phyloP scores from a whole-genome alignment of 352 stramenopile species.

The Pythium sp. region DNA sequence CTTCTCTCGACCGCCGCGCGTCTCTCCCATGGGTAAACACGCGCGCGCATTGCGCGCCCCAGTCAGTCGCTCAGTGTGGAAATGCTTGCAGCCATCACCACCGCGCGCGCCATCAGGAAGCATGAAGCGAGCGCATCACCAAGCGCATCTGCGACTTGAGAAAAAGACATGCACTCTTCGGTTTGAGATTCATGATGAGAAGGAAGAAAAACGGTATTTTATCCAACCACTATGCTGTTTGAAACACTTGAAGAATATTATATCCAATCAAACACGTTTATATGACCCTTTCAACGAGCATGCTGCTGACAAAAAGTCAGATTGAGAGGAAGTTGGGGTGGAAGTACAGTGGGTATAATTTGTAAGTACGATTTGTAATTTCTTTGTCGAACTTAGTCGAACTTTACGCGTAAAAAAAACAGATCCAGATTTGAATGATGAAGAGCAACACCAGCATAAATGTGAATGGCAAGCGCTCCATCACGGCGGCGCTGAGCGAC shows the following conservation, averaged over 20 bases:
- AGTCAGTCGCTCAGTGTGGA: too few species aligned
- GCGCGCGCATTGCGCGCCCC: neutral
- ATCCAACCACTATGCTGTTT: neutral
- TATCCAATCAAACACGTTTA: neutral
- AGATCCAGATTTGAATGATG: neutral
- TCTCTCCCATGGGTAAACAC: slow-evolving; percentile 1
- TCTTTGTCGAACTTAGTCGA: neutral
- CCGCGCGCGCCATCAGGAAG: neutral
- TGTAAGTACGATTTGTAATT: neutral
- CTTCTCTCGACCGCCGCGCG: neutral
- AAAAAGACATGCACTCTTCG: neutral
- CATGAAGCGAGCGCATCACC: neutral
- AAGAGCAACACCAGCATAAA: neutral
- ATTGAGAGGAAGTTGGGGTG: neutral
- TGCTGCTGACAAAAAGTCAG: neutral
- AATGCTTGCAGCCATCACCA: neutral
- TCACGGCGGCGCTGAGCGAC: neutral
- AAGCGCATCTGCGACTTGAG: neutral
- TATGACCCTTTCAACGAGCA: neutral
- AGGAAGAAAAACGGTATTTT: neutral
- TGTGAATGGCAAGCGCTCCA: neutral
- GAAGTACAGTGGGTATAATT: neutral
- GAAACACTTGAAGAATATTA: neutral
- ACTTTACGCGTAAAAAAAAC: neutral
- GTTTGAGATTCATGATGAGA: neutral